Base-by-base conservation (phyloP, 768 basidiomycete genomes). In the Rhodosporidiobolus sp. region DNA sequence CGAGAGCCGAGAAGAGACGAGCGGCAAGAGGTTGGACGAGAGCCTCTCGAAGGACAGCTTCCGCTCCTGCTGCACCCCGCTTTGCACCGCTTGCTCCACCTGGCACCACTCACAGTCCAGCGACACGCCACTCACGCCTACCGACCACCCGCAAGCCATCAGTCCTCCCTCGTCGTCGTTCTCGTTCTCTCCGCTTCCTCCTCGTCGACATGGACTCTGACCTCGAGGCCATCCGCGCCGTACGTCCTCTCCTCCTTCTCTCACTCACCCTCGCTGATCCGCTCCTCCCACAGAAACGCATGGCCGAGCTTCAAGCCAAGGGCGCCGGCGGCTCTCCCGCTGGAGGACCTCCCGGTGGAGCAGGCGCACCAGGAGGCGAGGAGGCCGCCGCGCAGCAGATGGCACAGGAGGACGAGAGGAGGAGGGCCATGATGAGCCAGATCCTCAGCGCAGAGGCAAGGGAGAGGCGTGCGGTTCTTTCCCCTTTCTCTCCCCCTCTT, bases 381-480 rank as follows among this genome's bases (percentile, higher is more conserved):
- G 83, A 82, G 7, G 74, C 77, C 45, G 60, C 73, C 35, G 87
- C 85, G 66, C 84, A 83, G 48, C 86, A 84, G 19, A 86, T 88
- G 65, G 90, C 91, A 72, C 69, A 73, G 34, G 76, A 80, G 72
- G 90, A 91, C 72, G 85, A 91, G 79, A 86, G 88, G 86, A 85
- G 88, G 53, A 83, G 90, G 76, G 88, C 91, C 75, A 79, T 93
- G 76, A 86, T 94, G 79, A 86, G 88, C 14, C 89, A 90, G 9
- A 85, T 94, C 46, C 84, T 94, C 52, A 90, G 91, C 72, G 82
- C 85, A 10, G 87, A 86, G 65, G 92, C 92, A 52, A 85, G 91
- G 69, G 92, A 93, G 83, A 85, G 92, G 80, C 82, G 92, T 94
- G 80, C 72, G 83, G 80, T 45, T 38, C 26, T 28, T 34, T 59